Evolutionary conservation across 164 flowering plant genomes (phyloP).

Genomic region (Annona cherimola): DNA sequence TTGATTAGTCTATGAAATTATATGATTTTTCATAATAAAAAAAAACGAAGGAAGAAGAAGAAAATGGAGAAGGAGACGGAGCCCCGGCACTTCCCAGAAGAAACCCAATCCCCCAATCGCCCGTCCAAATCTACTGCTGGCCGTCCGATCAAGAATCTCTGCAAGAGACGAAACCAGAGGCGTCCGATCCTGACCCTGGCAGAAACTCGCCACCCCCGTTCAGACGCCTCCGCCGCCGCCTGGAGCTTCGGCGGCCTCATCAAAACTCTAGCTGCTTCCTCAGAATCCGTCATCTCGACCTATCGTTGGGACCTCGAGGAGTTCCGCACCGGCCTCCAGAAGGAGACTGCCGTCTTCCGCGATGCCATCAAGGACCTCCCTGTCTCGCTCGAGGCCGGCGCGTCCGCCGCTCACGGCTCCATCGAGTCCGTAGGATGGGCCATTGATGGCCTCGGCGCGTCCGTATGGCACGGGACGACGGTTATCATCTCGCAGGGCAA

Average conservation of each 20-base stretch:
- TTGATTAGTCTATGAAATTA: no score
- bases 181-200: slow-evolving; percentile 11
- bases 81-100: no score
- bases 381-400: slow-evolving; percentile 55
- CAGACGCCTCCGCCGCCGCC: slow-evolving; percentile 9
- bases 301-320: slow-evolving; percentile 76
- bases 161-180: background rate
- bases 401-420: slow-evolving; percentile 71
- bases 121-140: no score
- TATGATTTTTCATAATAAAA: no score
- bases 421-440: slow-evolving; percentile 77
- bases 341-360: slow-evolving; percentile 58
- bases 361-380: slow-evolving; percentile 63
- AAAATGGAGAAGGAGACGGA: no score
- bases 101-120: no score
- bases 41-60: no score
- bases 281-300: slow-evolving; percentile 60
- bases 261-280: slow-evolving; percentile 50
- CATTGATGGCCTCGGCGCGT: slow-evolving; percentile 56
- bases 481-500: slow-evolving; percentile 57
- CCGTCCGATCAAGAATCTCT: slow-evolving; percentile 6
- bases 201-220: background rate
- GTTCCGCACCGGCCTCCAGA: slow-evolving; percentile 58
- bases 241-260: slow-evolving; percentile 69
- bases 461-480: slow-evolving; percentile 64